phyloP scores from a whole-genome alignment of 1,284 basidiomycete species.

The Ustilago bromivora region DNA sequence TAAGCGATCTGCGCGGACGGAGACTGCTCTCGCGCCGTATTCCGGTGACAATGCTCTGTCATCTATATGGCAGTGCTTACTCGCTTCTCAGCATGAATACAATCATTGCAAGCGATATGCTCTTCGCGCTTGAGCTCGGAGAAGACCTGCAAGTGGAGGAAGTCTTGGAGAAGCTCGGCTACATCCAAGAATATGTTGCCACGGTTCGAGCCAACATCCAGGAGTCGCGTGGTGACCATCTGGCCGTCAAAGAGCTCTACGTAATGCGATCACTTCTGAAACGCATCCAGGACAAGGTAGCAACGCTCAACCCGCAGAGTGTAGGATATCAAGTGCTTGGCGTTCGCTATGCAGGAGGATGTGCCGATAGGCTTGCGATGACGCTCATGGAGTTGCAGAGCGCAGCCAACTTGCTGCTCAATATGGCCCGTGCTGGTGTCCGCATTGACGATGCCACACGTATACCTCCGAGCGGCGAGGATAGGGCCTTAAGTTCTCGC shows the following conservation, averaged over 20 bases:
- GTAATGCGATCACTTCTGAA: conserved; percentile 50
- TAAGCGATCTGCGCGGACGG: conserved; percentile 38
- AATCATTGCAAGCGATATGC: conserved; percentile 47
- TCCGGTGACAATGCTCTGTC: conserved; percentile 46
- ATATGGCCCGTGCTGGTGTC: conserved; percentile 45
- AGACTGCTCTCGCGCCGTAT: conserved; percentile 39
- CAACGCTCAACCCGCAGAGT: conserved; percentile 40
- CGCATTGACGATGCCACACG: conserved; percentile 44
- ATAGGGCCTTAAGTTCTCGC: conserved; percentile 14
- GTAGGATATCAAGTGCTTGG: conserved; percentile 42
- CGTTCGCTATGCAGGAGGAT: conserved; percentile 40
- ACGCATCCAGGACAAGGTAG: conserved; percentile 43
- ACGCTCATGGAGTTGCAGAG: conserved; percentile 44
- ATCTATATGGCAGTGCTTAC: conserved; percentile 45
- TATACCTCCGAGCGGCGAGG: conserved; percentile 33
- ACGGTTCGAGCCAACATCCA: conserved; percentile 43
- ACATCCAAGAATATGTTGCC: conserved; percentile 47
- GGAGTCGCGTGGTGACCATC: conserved; percentile 48
- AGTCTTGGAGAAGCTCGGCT: conserved; percentile 43
- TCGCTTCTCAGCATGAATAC: conserved; percentile 50
- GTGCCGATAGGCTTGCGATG: conserved; percentile 41
- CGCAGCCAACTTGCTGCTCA: conserved; percentile 41
- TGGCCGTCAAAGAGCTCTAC: conserved; percentile 45
- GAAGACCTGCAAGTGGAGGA: conserved; percentile 29
- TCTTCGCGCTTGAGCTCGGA: conserved; percentile 36